phyloP scores from a whole-genome alignment of 2,329 filamentous ascomycete species.

The Cryphonectria japonica region DNA sequence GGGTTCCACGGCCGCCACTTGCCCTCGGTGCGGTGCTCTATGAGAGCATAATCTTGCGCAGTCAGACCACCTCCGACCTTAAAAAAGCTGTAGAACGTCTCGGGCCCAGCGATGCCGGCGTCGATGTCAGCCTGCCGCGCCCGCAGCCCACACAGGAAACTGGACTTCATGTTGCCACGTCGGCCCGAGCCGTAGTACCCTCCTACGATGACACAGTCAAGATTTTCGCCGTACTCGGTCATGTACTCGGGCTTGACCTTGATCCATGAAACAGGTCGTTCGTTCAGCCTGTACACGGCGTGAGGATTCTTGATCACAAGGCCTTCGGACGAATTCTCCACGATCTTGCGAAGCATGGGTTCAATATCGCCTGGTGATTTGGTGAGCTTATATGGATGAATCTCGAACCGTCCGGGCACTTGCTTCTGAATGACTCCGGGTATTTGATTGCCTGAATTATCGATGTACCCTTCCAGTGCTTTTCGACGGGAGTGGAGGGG shows the following conservation, averaged over 20 bases:
- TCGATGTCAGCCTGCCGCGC: slow-evolving; percentile 70
- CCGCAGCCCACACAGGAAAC: slow-evolving; percentile 86
- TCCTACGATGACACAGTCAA: slow-evolving; percentile 88
- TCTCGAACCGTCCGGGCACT: slow-evolving; percentile 77
- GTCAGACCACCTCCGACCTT: slow-evolving; percentile 96
- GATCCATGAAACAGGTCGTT: slow-evolving; percentile 94
- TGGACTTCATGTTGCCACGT: slow-evolving; percentile 80
- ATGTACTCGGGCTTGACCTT: slow-evolving; percentile 99
- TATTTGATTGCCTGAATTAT: slow-evolving; percentile 53
- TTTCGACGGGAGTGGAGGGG: slow-evolving; percentile 78
- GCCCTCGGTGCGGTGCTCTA: slow-evolving; percentile 82
- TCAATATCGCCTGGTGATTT: slow-evolving; percentile 75
- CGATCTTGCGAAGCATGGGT: slow-evolving; percentile 75
- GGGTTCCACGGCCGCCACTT: slow-evolving; percentile 90
- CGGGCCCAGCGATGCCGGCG: slow-evolving; percentile 58
- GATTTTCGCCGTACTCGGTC: slow-evolving; percentile 90
- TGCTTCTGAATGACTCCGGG: slow-evolving; percentile 61
- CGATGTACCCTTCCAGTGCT: slow-evolving; percentile 47
- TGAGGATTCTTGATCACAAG: slow-evolving; percentile 92
- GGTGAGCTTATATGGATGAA: slow-evolving; percentile 73
- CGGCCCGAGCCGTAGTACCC: slow-evolving; percentile 90
- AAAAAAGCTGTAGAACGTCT: slow-evolving; percentile 92
- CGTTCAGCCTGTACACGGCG: slow-evolving; percentile 84
- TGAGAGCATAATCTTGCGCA: slow-evolving; percentile 80
- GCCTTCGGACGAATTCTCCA: slow-evolving; percentile 86